Evolutionary conservation across 2,329 filamentous ascomycete genomes (phyloP).

Genomic region (Sporothrix luriei): DNA sequence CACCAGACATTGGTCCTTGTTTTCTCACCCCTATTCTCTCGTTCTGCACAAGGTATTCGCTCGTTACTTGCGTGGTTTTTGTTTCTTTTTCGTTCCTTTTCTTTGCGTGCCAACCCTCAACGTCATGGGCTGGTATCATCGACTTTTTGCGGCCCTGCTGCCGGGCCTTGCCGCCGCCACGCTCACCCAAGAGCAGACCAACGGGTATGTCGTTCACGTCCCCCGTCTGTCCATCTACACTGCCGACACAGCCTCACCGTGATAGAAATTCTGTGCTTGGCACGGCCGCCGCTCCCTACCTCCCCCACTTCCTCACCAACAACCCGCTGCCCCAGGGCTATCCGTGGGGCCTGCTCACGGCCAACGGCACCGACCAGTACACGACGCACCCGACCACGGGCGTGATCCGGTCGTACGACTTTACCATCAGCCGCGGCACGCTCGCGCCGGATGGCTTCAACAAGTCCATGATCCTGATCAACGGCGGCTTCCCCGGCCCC

Average conservation of each 20-base stretch:
- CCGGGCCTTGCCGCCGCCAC: slow-evolving; percentile 35
- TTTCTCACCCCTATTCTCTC: not conserved
- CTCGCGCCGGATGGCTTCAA: slow-evolving; percentile 61
- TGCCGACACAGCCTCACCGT: slow-evolving; percentile 21
- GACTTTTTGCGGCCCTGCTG: slow-evolving; percentile 34
- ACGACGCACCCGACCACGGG: slow-evolving; percentile 54
- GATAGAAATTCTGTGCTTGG: slow-evolving; percentile 48
- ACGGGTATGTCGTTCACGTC: slow-evolving; percentile 42
- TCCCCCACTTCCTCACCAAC: slow-evolving; percentile 51
- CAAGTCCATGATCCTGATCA: slow-evolving; percentile 51
- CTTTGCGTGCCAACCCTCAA: not conserved
- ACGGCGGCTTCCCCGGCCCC: slow-evolving; percentile 43
- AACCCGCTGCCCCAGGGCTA: slow-evolving; percentile 53
- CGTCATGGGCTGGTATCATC: slow-evolving; percentile 27
- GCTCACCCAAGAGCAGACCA: slow-evolving; percentile 45
- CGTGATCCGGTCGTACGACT: slow-evolving; percentile 58
- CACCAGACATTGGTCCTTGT: not conserved
- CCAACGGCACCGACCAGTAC: slow-evolving; percentile 54
- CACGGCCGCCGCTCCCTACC: slow-evolving; percentile 44
- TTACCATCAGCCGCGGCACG: slow-evolving; percentile 53
- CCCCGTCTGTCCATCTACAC: no score
- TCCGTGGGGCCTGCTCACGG: slow-evolving; percentile 55
- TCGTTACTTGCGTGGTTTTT: not conserved
- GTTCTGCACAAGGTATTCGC: slow-evolving; percentile 12
- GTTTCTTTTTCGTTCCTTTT: not conserved